Evolutionary conservation across 1,284 basidiomycete species (phyloP).

Genomic region (Jaminaea rosea): DNA sequence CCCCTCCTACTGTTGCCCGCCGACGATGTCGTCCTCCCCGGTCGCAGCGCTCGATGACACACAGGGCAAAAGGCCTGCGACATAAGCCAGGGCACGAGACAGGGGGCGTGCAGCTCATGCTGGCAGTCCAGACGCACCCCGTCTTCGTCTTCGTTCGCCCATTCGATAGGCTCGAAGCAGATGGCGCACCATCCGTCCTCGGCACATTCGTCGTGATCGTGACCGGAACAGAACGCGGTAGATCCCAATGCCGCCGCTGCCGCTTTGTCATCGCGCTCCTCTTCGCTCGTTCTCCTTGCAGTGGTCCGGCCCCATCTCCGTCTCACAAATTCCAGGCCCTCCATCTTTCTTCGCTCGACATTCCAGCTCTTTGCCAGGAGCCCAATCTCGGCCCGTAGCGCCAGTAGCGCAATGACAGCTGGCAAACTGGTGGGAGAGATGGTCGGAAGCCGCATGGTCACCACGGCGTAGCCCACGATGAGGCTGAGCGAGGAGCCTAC

Average conservation of each 20-base stretch:
- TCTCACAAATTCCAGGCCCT: background rate
- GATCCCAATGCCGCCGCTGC: no score
- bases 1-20: no score
- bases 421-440: background rate
- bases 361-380: background rate
- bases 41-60: background rate
- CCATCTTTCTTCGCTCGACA: background rate
- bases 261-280: no score
- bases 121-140: background rate
- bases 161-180: background rate
- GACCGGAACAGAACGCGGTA: no score
- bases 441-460: background rate
- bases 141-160: background rate
- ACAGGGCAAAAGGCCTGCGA: background rate
- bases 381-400: background rate
- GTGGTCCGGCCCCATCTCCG: background rate
- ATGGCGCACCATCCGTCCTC: background rate
- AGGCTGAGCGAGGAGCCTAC: background rate
- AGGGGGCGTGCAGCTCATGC: conserved; percentile 1
- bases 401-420: background rate
- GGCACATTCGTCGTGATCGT: background rate
- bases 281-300: background rate
- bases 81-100: background rate
- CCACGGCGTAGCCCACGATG: background rate
- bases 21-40: background rate